Evolutionary conservation across 768 basidiomycete genomes (phyloP).

Genomic region (Hericium rajendrae): DNA sequence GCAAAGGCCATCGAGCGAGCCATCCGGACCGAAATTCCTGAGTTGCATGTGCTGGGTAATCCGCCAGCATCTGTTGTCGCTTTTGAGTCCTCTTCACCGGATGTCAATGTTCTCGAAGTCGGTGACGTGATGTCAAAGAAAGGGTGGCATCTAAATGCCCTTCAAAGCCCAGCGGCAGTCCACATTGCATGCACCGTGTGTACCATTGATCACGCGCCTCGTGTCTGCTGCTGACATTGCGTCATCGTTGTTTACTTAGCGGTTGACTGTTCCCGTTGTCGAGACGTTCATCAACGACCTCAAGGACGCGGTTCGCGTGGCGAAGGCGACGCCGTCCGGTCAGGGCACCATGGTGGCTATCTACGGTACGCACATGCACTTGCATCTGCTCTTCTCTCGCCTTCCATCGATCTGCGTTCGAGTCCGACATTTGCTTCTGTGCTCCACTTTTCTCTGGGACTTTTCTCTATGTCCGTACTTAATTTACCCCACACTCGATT

Average conservation of each 20-base stretch:
- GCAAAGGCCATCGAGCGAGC: constrained; percentile 60
- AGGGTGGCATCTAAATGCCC: constrained; percentile 90
- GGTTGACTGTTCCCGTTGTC: constrained; percentile 65
- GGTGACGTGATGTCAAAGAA: constrained; percentile 79
- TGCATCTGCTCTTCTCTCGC: not conserved
- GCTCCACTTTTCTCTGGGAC: too few relatives aligned
- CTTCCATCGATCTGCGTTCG: not conserved
- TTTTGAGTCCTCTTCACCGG: constrained; percentile 47
- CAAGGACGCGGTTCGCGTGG: constrained; percentile 64
- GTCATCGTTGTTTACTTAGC: constrained; percentile 32
- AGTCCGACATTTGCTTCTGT: too few relatives aligned
- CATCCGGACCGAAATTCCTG: constrained; percentile 62
- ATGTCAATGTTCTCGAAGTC: constrained; percentile 73
- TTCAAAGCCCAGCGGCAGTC: constrained; percentile 69
- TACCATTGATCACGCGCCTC: constrained; percentile 5
- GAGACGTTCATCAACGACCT: constrained; percentile 81
- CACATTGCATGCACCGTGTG: constrained; percentile 93
- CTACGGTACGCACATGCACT: constrained; percentile 53
- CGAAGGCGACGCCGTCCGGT: constrained; percentile 53
- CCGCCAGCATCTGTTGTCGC: constrained; percentile 89
- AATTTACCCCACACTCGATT: too few relatives aligned
- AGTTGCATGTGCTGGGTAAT: constrained; percentile 82
- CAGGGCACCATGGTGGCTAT: constrained; percentile 86
- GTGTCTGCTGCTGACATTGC: not conserved
- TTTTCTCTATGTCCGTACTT: too few relatives aligned